Conservation (phyloP, 192 early-diverging fungal species). For the Coemansia sp. region DNA sequence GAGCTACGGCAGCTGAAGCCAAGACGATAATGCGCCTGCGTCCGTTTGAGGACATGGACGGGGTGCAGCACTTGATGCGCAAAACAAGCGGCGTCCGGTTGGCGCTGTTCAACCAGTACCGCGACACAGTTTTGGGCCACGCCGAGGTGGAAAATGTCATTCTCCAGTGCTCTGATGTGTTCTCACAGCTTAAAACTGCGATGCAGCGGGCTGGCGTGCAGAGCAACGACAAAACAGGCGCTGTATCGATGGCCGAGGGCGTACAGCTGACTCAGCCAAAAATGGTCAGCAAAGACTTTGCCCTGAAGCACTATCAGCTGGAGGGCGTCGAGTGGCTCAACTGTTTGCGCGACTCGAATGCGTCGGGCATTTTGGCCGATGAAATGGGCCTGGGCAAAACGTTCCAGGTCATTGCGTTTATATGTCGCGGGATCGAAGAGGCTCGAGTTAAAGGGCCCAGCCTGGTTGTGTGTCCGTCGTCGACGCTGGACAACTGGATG, state of each 20-base stretch:
- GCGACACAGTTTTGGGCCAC: slow-evolving; percentile 48
- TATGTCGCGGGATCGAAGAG: slow-evolving; percentile 55
- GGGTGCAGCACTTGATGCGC: slow-evolving; percentile 57
- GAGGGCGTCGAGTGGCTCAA: slow-evolving; percentile 85
- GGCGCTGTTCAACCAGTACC: slow-evolving; percentile 55
- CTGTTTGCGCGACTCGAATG: slow-evolving; percentile 66
- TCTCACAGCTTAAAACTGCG: slow-evolving; percentile 31
- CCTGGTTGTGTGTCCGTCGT: slow-evolving; percentile 82
- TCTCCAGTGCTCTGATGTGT: slow-evolving; percentile 48
- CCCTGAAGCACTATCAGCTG: slow-evolving; percentile 82
- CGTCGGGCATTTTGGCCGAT: slow-evolving; percentile 77
- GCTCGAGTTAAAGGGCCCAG: slow-evolving; percentile 58
- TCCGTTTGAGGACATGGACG: slow-evolving; percentile 59
- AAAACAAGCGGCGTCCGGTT: slow-evolving; percentile 60
- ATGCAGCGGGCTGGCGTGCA: slow-evolving; percentile 38
- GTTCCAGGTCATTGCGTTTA: slow-evolving; percentile 83
- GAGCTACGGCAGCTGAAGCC: slow-evolving; percentile 35
- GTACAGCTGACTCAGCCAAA: slow-evolving; percentile 57
- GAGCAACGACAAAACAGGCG: slow-evolving; percentile 46
- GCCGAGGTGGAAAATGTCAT: slow-evolving; percentile 54
- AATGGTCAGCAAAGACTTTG: slow-evolving; percentile 60
- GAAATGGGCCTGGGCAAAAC: slow-evolving; percentile 95
- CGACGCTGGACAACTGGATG: slow-evolving; percentile 89
- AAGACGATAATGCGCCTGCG: slow-evolving; percentile 52
- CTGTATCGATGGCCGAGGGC: slow-evolving; percentile 38